Evolutionary conservation across 345 rosid species (phyloP).

Genomic region (Boechera divaricarpa): DNA sequence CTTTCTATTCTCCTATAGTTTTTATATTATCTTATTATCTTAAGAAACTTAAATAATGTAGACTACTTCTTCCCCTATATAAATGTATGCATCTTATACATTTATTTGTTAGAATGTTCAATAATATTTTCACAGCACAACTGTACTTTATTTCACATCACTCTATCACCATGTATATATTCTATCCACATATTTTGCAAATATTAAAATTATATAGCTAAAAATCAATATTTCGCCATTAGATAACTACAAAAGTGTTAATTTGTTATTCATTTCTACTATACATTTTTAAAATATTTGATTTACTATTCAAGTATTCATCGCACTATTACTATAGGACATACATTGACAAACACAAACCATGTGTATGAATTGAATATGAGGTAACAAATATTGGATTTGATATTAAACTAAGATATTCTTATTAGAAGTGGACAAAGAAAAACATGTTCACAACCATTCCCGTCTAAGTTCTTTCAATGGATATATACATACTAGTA

Average conservation of each 20-base stretch:
- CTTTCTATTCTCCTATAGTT: neutral
- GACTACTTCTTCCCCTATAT: neutral
- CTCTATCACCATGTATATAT: neutral
- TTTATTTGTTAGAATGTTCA: neutral
- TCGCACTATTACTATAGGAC: neutral
- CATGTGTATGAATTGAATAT: conserved; percentile 27
- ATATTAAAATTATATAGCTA: neutral
- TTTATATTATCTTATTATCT: neutral
- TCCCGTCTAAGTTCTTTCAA: conserved; percentile 47
- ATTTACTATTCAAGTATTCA: neutral
- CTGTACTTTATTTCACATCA: neutral
- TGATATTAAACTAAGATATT: conserved; percentile 22
- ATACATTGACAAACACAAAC: conserved; percentile 28
- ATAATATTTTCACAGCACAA: neutral
- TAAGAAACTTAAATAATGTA: neutral
- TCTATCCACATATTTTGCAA: neutral
- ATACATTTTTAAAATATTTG: neutral
- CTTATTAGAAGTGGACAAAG: conserved; percentile 51
- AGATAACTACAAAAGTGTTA: neutral
- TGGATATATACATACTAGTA: conserved; percentile 37
- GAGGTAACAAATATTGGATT: conserved; percentile 18
- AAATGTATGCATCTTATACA: neutral
- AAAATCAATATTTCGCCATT: neutral
- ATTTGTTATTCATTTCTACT: neutral
- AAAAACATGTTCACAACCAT: conserved; percentile 52